Percentiles rank a stretch among this genome's conserved stretches.
These are phyloP conservation scores for Exophiala mesophila DNA, from an alignment of 2,329 filamentous ascomycete genomes.

Conservation along the genomic window DNA sequence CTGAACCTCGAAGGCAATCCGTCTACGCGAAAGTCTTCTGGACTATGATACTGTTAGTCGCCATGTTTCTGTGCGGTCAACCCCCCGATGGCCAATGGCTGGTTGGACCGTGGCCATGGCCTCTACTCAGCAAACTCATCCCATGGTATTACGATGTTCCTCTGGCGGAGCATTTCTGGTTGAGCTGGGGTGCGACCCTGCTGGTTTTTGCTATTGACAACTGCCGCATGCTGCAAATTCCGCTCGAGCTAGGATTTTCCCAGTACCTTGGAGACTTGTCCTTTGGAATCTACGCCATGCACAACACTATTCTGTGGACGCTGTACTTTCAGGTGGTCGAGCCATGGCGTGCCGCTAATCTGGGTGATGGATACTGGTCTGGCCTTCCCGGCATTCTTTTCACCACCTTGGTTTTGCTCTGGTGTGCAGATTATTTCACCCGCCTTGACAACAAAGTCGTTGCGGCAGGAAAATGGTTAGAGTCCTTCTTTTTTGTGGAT, in stretches of 20 bases:
- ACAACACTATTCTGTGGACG: conserved; percentile 24
- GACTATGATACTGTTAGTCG: conserved; percentile 3
- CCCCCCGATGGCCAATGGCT: conserved; percentile 4
- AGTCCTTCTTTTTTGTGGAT: conserved; percentile 16
- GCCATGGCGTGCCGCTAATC: conserved; percentile 8
- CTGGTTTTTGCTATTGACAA: conserved; percentile 41
- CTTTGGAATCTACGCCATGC: conserved; percentile 45
- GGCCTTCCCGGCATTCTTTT: conserved; percentile 12
- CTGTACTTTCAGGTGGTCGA: conserved; percentile 10
- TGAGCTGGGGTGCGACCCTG: conserved; percentile 38
- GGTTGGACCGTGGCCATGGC: conserved; percentile 4
- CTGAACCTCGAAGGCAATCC: conserved; percentile 1
- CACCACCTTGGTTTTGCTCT: conserved; percentile 13
- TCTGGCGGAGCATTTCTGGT: conserved; percentile 31
- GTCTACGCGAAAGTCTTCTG: conserved; percentile 4
- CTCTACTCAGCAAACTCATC: conserved; percentile 5
- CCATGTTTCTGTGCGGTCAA: conserved; percentile 10
- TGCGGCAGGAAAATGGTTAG: conserved; percentile 9
- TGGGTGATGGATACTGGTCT: conserved; percentile 19
- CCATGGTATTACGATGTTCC: conserved; percentile 11
- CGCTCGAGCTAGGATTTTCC: conserved; percentile 40
- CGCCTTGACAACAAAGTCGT: conserved; percentile 16
- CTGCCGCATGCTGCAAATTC: conserved; percentile 37
- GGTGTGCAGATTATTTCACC: conserved; percentile 19
- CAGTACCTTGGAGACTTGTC: conserved; percentile 45